phyloP scores from a whole-genome alignment of 2,329 filamentous ascomycete species.

The Torrubiellomyces zombiae region DNA sequence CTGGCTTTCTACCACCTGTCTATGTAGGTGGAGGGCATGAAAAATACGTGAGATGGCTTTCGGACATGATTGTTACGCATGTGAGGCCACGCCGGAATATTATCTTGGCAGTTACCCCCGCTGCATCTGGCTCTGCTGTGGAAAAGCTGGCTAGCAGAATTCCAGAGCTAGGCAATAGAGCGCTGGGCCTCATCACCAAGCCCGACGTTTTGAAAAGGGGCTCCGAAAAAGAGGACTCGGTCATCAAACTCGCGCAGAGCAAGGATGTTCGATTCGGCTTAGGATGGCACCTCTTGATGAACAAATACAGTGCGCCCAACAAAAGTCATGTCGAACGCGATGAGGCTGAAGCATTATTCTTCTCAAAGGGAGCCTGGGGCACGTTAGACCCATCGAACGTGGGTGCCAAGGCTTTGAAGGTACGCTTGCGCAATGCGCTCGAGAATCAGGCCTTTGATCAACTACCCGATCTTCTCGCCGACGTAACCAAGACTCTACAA shows the following conservation, averaged over 20 bases:
- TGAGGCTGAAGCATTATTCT: slow-evolving; percentile 23
- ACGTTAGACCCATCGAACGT: slow-evolving; percentile 16
- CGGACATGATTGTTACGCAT: slow-evolving; percentile 33
- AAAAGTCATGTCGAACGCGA: slow-evolving; percentile 19
- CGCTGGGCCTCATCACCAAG: slow-evolving; percentile 40
- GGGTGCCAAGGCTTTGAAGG: slow-evolving; percentile 30
- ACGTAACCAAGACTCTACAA: slow-evolving; percentile 21
- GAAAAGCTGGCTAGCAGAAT: slow-evolving; percentile 37
- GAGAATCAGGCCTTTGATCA: slow-evolving; percentile 27
- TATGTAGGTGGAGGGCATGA: slow-evolving; percentile 26
- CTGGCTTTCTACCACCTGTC: slow-evolving; percentile 34
- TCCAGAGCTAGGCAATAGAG: slow-evolving; percentile 18
- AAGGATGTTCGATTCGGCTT: slow-evolving; percentile 28
- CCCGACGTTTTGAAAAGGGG: slow-evolving; percentile 21
- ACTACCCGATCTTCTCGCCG: slow-evolving; percentile 25
- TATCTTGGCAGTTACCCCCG: slow-evolving; percentile 40
- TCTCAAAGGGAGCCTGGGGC: slow-evolving; percentile 23
- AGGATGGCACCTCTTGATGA: slow-evolving; percentile 36
- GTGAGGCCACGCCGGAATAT: slow-evolving; percentile 40
- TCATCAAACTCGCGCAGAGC: slow-evolving; percentile 26
- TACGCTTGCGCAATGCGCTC: slow-evolving; percentile 33
- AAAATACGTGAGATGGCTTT: slow-evolving; percentile 27
- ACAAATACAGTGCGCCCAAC: slow-evolving; percentile 19
- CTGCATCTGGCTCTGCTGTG: slow-evolving; percentile 37
- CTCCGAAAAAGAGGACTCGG: slow-evolving; percentile 23